Conservation (phyloP, 2,329 filamentous ascomycete species). For the Diaporthe capsici region DNA sequence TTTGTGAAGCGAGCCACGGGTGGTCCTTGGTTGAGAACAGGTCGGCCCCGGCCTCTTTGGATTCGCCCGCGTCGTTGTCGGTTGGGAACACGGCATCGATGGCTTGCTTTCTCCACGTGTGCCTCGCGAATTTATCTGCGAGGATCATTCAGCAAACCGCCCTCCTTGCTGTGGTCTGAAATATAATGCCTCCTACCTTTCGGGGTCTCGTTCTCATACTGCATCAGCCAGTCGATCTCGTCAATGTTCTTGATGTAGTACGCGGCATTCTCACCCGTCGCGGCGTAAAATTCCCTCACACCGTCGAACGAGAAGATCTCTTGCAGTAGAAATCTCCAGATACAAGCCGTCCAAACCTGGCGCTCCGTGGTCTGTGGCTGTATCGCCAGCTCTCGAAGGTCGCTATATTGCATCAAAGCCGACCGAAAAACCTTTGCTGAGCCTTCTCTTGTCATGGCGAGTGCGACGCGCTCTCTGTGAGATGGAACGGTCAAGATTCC, state of each 20-base stretch:
- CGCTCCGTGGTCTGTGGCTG: neutral
- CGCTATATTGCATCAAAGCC: neutral
- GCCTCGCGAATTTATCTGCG: neutral
- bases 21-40: neutral
- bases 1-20: neutral
- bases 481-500: neutral
- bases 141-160: neutral
- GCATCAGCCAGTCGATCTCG: neutral
- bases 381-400: neutral
- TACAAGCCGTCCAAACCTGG: neutral
- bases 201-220: no score
- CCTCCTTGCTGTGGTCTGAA: neutral
- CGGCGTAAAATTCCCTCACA: neutral
- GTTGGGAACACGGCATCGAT: neutral
- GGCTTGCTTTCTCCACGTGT: neutral
- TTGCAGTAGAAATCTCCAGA: neutral
- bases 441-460: neutral
- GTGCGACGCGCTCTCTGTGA: neutral
- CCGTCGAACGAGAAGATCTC: neutral
- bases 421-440: neutral
- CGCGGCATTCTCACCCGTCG: neutral
- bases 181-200: neutral
- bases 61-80: neutral
- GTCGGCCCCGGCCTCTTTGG: neutral
- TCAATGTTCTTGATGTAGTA: neutral